phyloP scores from a whole-genome alignment of 768 basidiomycete species.

The Gyrodon lividus region DNA sequence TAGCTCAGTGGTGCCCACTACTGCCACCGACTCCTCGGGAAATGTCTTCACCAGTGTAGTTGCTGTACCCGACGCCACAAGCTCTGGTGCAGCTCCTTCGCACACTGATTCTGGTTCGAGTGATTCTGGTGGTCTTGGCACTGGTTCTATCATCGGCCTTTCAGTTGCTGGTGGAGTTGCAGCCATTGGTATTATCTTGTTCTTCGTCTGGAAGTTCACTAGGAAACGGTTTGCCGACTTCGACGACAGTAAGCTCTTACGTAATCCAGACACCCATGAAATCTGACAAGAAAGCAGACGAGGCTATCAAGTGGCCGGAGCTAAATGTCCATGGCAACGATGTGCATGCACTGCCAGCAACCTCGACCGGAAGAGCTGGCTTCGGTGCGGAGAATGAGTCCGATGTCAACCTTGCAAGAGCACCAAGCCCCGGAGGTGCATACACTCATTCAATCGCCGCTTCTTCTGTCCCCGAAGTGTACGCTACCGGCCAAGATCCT shows the following conservation, averaged over 20 bases:
- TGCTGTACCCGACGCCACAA: slow-evolving; percentile 7
- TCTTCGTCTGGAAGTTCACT: slow-evolving; percentile 86
- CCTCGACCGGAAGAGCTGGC: slow-evolving; percentile 68
- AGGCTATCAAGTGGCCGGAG: slow-evolving; percentile 92
- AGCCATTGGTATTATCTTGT: slow-evolving; percentile 64
- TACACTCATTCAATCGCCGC: slow-evolving; percentile 43
- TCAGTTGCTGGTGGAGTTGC: slow-evolving; percentile 82
- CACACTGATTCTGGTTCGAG: slow-evolving; percentile 16
- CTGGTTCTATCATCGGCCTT: slow-evolving; percentile 75
- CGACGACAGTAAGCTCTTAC: slow-evolving; percentile 66
- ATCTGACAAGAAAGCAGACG: slow-evolving; percentile 42
- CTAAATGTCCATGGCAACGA: slow-evolving; percentile 63
- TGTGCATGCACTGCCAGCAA: slow-evolving; percentile 64
- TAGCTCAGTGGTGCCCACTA: slow-evolving; percentile 12
- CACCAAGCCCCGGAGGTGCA: slow-evolving; percentile 44
- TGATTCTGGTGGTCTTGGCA: slow-evolving; percentile 46
- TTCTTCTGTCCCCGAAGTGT: slow-evolving; percentile 47
- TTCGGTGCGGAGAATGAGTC: slow-evolving; percentile 61
- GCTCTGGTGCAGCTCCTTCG: slow-evolving; percentile 29
- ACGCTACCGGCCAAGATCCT: slow-evolving; percentile 50
- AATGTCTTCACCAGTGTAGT: slow-evolving; percentile 25
- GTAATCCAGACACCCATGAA: slow-evolving; percentile 10
- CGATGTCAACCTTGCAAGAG: slow-evolving; percentile 55
- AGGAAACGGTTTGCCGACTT: slow-evolving; percentile 74
- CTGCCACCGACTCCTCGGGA: slow-evolving; percentile 33